Percentiles rank a stretch among this genome's conserved stretches.
These are phyloP conservation scores for Fusarium sororula DNA, from an alignment of 2,329 filamentous ascomycete genomes.

Conservation along the genomic window DNA sequence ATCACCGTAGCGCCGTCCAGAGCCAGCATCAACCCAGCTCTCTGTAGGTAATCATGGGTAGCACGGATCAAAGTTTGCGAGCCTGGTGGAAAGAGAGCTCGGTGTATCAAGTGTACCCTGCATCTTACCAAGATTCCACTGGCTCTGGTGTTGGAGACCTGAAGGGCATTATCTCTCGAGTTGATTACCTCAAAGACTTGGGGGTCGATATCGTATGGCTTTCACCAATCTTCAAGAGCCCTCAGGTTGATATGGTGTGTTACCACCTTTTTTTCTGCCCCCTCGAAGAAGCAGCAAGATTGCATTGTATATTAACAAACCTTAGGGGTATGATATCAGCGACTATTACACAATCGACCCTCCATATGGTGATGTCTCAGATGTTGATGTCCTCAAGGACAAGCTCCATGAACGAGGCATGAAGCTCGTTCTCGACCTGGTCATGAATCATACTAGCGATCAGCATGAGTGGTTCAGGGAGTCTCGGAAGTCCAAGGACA, in stretches of 20 bases:
- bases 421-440: conserved; percentile 76
- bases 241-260: conserved; percentile 70
- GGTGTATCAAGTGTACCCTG: conserved; percentile 70
- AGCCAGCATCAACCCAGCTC: background rate
- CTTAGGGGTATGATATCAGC: conserved; percentile 72
- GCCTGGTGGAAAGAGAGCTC: conserved; percentile 69
- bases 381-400: conserved; percentile 71
- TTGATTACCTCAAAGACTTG: conserved; percentile 64
- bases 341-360: conserved; percentile 74
- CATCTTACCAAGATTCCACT: conserved; percentile 68
- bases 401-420: conserved; percentile 70
- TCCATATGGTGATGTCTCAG: conserved; percentile 72
- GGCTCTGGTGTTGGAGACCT: conserved; percentile 65
- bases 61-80: conserved; percentile 37
- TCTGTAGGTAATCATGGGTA: conserved; percentile 34
- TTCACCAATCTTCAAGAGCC: conserved; percentile 59
- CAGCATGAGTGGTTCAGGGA: conserved; percentile 68
- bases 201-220: conserved; percentile 69
- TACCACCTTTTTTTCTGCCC: no score
- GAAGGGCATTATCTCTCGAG: conserved; percentile 64
- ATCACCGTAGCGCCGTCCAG: background rate
- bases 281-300: background rate
- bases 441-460: conserved; percentile 75
- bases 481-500: conserved; percentile 62
- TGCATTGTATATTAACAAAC: background rate